These are phyloP conservation scores for Solanum pennellii DNA, from an alignment of 257 asterid genomes.

Conservation along the genomic window DNA sequence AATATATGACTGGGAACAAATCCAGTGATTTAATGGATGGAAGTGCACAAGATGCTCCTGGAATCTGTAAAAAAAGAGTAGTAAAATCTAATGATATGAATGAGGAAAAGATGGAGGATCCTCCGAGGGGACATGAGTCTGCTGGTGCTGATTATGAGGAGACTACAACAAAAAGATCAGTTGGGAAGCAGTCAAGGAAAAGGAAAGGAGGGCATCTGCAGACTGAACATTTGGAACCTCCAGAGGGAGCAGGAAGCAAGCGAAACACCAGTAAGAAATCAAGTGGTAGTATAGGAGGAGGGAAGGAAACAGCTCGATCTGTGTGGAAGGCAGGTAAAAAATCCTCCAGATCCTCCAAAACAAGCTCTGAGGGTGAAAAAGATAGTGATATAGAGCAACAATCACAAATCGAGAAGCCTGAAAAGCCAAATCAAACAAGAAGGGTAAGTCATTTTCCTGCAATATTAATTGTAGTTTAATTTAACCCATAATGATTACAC, in stretches of 20 bases:
- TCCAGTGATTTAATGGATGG: constrained; percentile 40
- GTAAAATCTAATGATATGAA: constrained; percentile 16
- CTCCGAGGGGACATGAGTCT: constrained; percentile 10
- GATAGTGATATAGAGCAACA: constrained; percentile 24
- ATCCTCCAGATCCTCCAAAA: constrained; percentile 14
- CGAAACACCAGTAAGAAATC: constrained; percentile 9
- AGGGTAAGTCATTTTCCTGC: constrained; percentile 36
- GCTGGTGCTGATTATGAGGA: constrained; percentile 12
- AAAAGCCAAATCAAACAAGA: constrained; percentile 38
- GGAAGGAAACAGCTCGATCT: constrained; percentile 13
- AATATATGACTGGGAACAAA: constrained; percentile 52
- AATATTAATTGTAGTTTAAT: background rate
- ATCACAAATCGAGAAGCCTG: constrained; percentile 14
- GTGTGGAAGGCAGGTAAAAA: constrained; percentile 26
- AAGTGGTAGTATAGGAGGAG: constrained; percentile 20
- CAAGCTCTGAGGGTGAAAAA: constrained; percentile 20
- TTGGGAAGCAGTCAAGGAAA: constrained; percentile 26
- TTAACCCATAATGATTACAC: background rate
- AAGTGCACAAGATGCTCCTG: constrained; percentile 20
- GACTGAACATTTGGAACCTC: constrained; percentile 5
- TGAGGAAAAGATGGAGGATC: constrained; percentile 14
- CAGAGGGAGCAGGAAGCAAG: constrained; percentile 7
- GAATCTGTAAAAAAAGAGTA: constrained; percentile 41
- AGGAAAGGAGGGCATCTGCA: constrained; percentile 13
- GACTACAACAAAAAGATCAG: constrained; percentile 5